Evolutionary conservation across 2,329 filamentous ascomycete species (phyloP).

Genomic region (Nemania abortiva): DNA sequence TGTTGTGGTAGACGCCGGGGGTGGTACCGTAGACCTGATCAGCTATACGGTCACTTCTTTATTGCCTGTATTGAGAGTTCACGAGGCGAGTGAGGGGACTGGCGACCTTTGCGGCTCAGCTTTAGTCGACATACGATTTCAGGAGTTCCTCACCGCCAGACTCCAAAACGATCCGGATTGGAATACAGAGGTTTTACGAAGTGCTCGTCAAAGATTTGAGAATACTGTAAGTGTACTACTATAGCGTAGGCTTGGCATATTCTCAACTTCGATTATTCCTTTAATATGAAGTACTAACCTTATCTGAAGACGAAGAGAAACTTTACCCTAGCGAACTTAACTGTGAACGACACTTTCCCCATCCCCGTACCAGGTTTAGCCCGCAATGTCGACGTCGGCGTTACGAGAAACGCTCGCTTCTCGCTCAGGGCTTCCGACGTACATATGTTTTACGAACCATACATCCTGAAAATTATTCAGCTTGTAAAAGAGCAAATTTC

Average conservation of each 20-base stretch:
- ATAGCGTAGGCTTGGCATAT: too few species aligned
- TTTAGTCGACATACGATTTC: conserved; percentile 63
- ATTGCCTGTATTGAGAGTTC: conserved; percentile 60
- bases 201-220: too few species aligned
- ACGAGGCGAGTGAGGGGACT: conserved; percentile 62
- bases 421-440: conserved; percentile 55
- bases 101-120: conserved; percentile 64
- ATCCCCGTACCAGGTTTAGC: too few species aligned
- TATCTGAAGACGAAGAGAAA: too few species aligned
- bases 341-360: too few species aligned
- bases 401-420: conserved; percentile 56
- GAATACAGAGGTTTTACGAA: conserved; percentile 50
- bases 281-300: too few species aligned
- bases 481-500: conserved; percentile 59
- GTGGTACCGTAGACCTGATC: conserved; percentile 53
- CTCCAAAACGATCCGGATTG: conserved; percentile 59
- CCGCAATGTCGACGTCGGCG: conserved; percentile 30
- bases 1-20: conserved; percentile 66
- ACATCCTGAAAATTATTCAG: conserved; percentile 58
- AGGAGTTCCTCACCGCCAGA: conserved; percentile 57
- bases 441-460: conserved; percentile 59
- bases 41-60: conserved; percentile 60
- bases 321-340: too few species aligned
- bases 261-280: too few species aligned
- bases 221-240: too few species aligned